A percentile compares a stretch with the other conserved stretches of the same genome.
phyloP scores from a whole-genome alignment of 2,329 filamentous ascomycete genomes.

The Lecanicillium sp. region DNA sequence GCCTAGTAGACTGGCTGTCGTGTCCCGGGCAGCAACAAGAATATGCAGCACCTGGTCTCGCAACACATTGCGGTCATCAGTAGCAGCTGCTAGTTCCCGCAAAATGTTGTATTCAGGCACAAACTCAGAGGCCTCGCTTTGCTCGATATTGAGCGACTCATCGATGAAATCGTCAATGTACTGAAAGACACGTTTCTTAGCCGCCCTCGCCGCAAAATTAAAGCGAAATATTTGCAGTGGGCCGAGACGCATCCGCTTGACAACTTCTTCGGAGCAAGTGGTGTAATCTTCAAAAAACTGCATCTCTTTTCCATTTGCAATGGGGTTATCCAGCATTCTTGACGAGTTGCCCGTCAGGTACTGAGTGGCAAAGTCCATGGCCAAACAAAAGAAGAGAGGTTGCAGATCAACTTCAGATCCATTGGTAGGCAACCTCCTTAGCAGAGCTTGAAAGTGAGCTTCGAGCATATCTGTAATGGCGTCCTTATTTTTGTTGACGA shows the following conservation, averaged over 20 bases:
- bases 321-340: slow-evolving; percentile 10
- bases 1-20: slow-evolving; percentile 26
- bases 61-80: slow-evolving; percentile 9
- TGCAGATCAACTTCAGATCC: slow-evolving; percentile 39
- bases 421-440: slow-evolving; percentile 22
- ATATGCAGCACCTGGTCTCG: slow-evolving; percentile 22
- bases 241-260: slow-evolving; percentile 17
- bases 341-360: slow-evolving; percentile 47
- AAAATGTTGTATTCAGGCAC: slow-evolving; percentile 16
- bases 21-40: slow-evolving; percentile 28
- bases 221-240: slow-evolving; percentile 21
- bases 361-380: slow-evolving; percentile 46
- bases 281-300: slow-evolving; percentile 28
- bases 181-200: slow-evolving; percentile 22
- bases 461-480: slow-evolving; percentile 22
- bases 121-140: background rate
- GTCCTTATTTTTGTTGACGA: slow-evolving; percentile 24
- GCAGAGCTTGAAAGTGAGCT: slow-evolving; percentile 27
- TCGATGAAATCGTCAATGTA: slow-evolving; percentile 38
- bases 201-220: slow-evolving; percentile 16
- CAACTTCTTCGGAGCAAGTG: slow-evolving; percentile 20
- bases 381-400: slow-evolving; percentile 46
- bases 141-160: slow-evolving; percentile 3
- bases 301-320: slow-evolving; percentile 16
- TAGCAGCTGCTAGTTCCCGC: slow-evolving; percentile 14